Evolutionary conservation across 768 basidiomycete species (phyloP), one percentile per base, ranked within the genome.

Genomic region (Lactarius hatsudake): DNA sequence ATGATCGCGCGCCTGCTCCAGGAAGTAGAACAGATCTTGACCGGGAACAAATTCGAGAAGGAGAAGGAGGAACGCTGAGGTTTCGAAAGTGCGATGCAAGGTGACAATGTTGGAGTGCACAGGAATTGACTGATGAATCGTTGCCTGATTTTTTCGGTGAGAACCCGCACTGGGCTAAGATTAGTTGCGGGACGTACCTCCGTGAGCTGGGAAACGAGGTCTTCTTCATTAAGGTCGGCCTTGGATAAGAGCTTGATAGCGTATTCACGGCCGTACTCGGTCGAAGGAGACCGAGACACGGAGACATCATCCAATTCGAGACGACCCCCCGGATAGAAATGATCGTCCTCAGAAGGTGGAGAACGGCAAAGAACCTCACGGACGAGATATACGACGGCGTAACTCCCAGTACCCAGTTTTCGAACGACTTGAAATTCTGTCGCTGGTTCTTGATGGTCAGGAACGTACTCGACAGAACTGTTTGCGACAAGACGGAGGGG

Each of bases 231-330:
- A 69, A 97, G 88, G 81, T 98, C 90, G 61, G 89, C 90, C 79
- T 98, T 98, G 76, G 93, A 94, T 70, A 98, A 82, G 77, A 93
- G 91, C 83, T 99, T 98, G 79, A 98, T 86, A n/a, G 97, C 97
- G 77, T 88, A 93, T 75, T 94, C 86, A 65, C 89, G 84, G 28
- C 91, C 92, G 70, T 93, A 91, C 65, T 77, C 76, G 51, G 63
- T 72, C 59, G 79, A 76, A 43, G 81, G 69, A n/a, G 69, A 73
- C 59, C 74, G 72, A 54, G 66, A 59, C 60, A 75, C 68, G 57
- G 51, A 26, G 5, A 72, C 71, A 54, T 80, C 80, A 30, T 71
- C 66, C 59, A 77, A 68, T 62, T 78, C 76, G 63, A 78, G 72
- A 62, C 72, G 73, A 59, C 74, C 74, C 53, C 83, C 82, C 74